Percentiles rank a stretch among this genome's conserved stretches.
phyloP scores from a whole-genome alignment of 2,329 filamentous ascomycete species.

The Onygenales sp. region DNA sequence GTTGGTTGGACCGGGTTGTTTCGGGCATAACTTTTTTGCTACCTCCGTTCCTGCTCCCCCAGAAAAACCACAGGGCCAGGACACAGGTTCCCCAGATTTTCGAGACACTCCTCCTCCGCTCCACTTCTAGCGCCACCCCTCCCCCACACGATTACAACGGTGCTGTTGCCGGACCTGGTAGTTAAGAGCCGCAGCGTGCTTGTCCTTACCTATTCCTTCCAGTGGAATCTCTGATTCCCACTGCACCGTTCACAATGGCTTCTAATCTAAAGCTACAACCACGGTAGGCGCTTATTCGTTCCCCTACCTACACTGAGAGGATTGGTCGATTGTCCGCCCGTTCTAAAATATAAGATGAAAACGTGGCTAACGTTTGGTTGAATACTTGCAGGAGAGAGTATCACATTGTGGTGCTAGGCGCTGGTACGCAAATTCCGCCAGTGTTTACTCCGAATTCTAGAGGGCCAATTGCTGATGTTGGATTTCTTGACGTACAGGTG shows the following conservation, averaged over 20 bases:
- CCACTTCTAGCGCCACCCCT: not conserved
- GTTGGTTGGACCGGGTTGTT: not conserved
- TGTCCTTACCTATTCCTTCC: not conserved
- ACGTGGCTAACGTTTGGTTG: slow-evolving; percentile 1
- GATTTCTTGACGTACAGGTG: slow-evolving; percentile 44
- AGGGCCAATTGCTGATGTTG: slow-evolving; percentile 1
- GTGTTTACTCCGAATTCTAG: slow-evolving; percentile 5
- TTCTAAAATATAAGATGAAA: not conserved
- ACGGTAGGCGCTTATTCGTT: not conserved
- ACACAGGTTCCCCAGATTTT: not conserved
- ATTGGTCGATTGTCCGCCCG: not conserved
- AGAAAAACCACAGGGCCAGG: not conserved
- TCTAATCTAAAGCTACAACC: slow-evolving; percentile 2
- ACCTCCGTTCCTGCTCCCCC: not conserved
- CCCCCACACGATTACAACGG: not conserved
- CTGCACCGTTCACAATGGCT: not conserved
- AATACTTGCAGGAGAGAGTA: slow-evolving; percentile 57
- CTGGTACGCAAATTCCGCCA: slow-evolving; percentile 45
- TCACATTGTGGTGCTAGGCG: slow-evolving; percentile 72
- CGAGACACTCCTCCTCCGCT: not conserved
- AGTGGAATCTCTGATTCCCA: not conserved
- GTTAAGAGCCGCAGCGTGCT: not conserved
- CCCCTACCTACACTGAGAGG: not conserved
- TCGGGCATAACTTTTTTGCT: not conserved
- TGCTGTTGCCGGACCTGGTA: not conserved